phyloP scores from a whole-genome alignment of 192 early-diverging fungal species.

The Entophlyctis luteolus region DNA sequence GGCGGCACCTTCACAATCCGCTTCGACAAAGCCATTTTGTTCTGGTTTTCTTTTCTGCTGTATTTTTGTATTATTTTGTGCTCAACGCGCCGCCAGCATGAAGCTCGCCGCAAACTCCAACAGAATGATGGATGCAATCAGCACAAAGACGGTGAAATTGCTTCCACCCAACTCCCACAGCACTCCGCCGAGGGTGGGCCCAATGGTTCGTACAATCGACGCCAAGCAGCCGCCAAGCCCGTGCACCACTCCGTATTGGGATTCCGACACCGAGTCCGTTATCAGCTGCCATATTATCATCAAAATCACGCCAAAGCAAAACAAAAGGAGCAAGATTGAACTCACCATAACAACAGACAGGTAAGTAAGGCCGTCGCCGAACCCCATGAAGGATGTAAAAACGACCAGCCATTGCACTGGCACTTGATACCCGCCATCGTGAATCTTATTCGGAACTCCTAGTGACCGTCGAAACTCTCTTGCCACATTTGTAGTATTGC shows the following conservation, averaged over 20 bases:
- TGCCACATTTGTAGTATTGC: too few relatives aligned
- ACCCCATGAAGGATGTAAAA: constrained; percentile 24
- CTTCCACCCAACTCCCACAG: constrained; percentile 20
- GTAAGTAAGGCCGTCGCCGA: constrained; percentile 37
- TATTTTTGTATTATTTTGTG: too few relatives aligned
- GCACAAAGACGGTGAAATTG: constrained; percentile 20
- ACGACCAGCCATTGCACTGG: constrained; percentile 15
- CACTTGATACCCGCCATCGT: constrained; percentile 5
- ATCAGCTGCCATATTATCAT: too few relatives aligned
- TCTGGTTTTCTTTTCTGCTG: too few relatives aligned
- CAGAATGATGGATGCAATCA: constrained; percentile 1
- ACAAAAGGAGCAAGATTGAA: not conserved
- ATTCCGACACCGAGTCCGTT: constrained; percentile 30
- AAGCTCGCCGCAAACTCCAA: not conserved
- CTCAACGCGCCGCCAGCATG: too few relatives aligned
- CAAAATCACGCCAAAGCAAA: too few relatives aligned
- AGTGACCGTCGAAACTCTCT: not conserved
- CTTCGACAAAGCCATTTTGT: constrained; percentile 45
- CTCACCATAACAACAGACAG: constrained; percentile 35
- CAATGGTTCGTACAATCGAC: constrained; percentile 33
- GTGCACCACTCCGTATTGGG: constrained; percentile 38
- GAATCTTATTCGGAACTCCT: not conserved
- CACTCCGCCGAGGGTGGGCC: constrained; percentile 23
- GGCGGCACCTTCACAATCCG: constrained; percentile 48
- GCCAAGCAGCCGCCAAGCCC: constrained; percentile 38